phyloP scores from a whole-genome alignment of 139 green algal genomes.

The Chlorella vulgaris region DNA sequence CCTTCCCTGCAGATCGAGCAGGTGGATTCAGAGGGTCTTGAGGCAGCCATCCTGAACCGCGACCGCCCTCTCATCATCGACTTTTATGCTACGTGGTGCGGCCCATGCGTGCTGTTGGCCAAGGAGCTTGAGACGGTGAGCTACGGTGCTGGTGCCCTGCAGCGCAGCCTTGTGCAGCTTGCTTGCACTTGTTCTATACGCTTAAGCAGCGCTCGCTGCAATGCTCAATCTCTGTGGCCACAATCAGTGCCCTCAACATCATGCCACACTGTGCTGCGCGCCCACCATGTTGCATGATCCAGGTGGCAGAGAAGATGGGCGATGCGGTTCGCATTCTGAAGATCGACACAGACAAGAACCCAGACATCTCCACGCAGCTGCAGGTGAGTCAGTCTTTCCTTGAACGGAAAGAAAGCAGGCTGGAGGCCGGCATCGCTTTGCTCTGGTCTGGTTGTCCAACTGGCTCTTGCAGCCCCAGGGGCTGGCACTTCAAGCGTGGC shows the following conservation, averaged over 20 bases:
- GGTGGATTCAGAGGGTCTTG: constrained; percentile 82
- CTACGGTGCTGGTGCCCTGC: neutral
- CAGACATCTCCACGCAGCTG: constrained; percentile 73
- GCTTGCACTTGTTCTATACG: neutral
- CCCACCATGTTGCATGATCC: neutral
- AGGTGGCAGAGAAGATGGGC: constrained; percentile 74
- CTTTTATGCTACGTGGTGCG: constrained; percentile 94
- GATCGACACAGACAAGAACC: constrained; percentile 94
- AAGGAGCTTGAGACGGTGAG: constrained; percentile 76
- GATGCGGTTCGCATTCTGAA: constrained; percentile 88
- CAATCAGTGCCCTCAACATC: no score
- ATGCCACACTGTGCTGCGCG: no score
- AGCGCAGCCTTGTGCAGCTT: neutral
- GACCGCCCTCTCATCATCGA: constrained; percentile 88
- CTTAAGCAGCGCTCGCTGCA: neutral
- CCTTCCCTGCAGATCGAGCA: constrained; percentile 73
- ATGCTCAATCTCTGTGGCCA: no score
- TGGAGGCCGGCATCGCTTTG: no score
- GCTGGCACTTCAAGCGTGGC: no score
- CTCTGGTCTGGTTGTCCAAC: no score
- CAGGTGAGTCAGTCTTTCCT: constrained; percentile 47
- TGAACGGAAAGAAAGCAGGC: neutral
- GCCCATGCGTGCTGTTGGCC: constrained; percentile 76
- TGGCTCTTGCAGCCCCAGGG: no score
- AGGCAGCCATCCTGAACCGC: constrained; percentile 76